phyloP scores from a whole-genome alignment of 2,329 filamentous ascomycete genomes.

The Xylariaceae sp. region DNA sequence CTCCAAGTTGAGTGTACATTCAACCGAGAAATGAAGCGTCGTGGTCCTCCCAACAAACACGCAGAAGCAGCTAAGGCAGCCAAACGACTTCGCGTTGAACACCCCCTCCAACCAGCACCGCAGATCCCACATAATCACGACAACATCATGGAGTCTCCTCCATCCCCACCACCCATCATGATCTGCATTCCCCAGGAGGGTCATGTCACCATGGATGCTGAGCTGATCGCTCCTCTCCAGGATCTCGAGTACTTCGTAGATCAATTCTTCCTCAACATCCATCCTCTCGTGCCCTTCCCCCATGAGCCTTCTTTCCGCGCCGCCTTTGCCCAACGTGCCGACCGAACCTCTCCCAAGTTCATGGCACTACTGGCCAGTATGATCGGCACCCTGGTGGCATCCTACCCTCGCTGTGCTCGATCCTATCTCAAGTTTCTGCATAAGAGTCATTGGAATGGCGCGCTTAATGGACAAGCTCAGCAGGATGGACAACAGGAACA shows the following conservation, averaged over 20 bases:
- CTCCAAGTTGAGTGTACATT: constrained; percentile 57
- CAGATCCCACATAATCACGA: constrained; percentile 41
- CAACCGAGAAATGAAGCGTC: constrained; percentile 53
- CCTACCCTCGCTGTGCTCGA: constrained; percentile 68
- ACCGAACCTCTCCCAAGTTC: constrained; percentile 63
- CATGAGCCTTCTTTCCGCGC: constrained; percentile 74
- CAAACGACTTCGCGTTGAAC: constrained; percentile 46
- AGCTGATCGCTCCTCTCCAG: constrained; percentile 66
- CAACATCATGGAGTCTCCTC: too few relatives aligned
- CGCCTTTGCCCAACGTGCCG: constrained; percentile 63
- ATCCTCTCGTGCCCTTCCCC: constrained; percentile 72
- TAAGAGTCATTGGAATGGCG: too few relatives aligned
- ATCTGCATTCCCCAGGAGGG: constrained; percentile 34
- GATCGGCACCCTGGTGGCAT: constrained; percentile 69
- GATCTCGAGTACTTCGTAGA: constrained; percentile 68
- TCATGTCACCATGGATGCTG: constrained; percentile 51
- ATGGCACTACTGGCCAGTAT: constrained; percentile 70
- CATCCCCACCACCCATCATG: constrained; percentile 45
- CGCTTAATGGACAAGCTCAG: too few relatives aligned
- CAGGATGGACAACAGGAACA: constrained; percentile 60
- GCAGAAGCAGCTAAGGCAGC: constrained; percentile 53
- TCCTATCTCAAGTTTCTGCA: constrained; percentile 69
- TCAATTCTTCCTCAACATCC: constrained; percentile 80
- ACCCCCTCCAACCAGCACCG: constrained; percentile 37
- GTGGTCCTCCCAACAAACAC: constrained; percentile 57